These are phyloP conservation scores for Osmanthus fragrans DNA, from an alignment of 257 asterid genomes.

Conservation along the genomic window DNA sequence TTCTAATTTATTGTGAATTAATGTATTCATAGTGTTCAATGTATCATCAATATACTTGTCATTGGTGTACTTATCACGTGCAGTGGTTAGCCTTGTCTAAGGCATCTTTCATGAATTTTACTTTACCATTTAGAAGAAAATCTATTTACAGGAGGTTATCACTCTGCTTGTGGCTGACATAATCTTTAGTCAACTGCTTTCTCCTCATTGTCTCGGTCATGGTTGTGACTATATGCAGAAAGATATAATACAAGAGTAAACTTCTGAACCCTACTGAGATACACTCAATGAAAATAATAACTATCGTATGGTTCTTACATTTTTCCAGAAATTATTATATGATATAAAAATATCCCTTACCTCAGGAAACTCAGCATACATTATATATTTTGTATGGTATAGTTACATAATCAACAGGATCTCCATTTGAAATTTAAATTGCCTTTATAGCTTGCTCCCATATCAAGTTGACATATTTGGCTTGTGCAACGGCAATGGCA, in stretches of 20 bases:
- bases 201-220: neutral
- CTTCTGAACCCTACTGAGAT: neutral
- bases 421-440: conserved; percentile 4
- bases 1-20: conserved; percentile 17
- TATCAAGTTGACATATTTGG: conserved; percentile 5
- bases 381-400: neutral
- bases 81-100: conserved; percentile 2
- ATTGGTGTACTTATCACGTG: neutral
- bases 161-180: neutral
- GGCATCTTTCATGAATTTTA: neutral
- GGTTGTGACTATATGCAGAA: neutral
- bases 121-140: neutral
- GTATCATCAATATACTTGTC: neutral
- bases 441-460: conserved; percentile 8
- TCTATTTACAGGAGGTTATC: neutral
- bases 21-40: conserved; percentile 5
- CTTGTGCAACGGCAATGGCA: conserved; percentile 13
- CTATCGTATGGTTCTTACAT: neutral
- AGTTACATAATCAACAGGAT: neutral
- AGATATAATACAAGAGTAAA: neutral
- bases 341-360: neutral
- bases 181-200: neutral
- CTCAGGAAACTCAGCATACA: neutral
- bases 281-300: neutral
- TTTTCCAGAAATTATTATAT: neutral